These are phyloP conservation scores for Candida buenavistaensis DNA, from an alignment of 1,139 yeast genomes.

Conservation along the genomic window DNA sequence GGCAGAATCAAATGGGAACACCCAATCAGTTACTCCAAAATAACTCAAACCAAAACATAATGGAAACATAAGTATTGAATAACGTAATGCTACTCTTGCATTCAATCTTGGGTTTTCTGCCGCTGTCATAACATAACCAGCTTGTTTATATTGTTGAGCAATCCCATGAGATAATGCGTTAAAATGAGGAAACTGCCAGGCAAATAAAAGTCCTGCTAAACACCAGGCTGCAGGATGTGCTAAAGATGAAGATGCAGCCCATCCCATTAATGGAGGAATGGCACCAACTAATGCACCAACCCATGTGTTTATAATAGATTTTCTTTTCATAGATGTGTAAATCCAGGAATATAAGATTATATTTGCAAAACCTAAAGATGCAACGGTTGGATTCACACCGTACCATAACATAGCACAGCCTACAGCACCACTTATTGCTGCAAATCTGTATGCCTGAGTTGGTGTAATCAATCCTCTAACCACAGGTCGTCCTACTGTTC, in stretches of 20 bases:
- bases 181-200: constrained; percentile 99
- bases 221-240: constrained; percentile 94
- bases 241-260: constrained; percentile 92
- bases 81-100: constrained; percentile 90
- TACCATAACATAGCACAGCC: constrained; percentile 70
- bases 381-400: constrained; percentile 88
- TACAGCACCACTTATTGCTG: constrained; percentile 65
- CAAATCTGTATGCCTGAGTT: constrained; percentile 75
- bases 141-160: constrained; percentile 81
- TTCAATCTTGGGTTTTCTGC: constrained; percentile 89
- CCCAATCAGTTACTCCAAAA: constrained; percentile 80
- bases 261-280: constrained; percentile 98
- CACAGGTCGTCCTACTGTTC: constrained; percentile 89
- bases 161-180: constrained; percentile 88
- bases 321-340: constrained; percentile 87
- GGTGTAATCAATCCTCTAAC: constrained; percentile 81
- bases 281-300: constrained; percentile 98
- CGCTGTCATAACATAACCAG: constrained; percentile 97
- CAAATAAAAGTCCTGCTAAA: constrained; percentile 82
- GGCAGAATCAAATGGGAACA: constrained; percentile 77
- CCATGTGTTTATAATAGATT: constrained; percentile 90
- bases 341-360: constrained; percentile 84
- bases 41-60: constrained; percentile 81
- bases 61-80: constrained; percentile 89
- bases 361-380: constrained; percentile 73